A percentile compares a stretch with the other conserved stretches of the same genome.
Evolutionary conservation across 352 stramenopile species (phyloP).

Genomic region (Phytophthora pistaciae): DNA sequence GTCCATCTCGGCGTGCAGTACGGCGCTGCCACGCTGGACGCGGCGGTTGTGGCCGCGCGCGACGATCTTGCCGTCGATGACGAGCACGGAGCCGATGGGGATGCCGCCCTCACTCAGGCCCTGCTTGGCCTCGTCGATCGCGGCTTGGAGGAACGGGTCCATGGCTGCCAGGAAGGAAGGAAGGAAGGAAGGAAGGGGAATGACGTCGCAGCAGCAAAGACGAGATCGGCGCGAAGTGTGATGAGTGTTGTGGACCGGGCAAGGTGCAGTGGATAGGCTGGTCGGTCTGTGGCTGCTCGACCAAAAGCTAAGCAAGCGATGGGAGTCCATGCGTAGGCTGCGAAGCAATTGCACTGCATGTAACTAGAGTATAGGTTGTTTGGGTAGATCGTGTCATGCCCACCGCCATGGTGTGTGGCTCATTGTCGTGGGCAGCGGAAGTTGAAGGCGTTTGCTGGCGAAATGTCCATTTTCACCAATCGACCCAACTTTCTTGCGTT

Average conservation of each 20-base stretch:
- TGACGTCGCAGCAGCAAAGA: constrained; percentile 21
- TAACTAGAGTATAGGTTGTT: too few species aligned
- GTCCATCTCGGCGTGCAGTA: constrained; percentile 56
- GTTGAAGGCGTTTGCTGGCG: too few species aligned
- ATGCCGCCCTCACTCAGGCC: constrained; percentile 42
- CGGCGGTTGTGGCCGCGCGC: constrained; percentile 48
- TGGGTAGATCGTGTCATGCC: too few species aligned
- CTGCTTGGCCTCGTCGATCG: constrained; percentile 38
- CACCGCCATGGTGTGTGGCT: too few species aligned
- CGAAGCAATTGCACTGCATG: too few species aligned
- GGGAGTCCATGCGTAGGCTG: too few species aligned
- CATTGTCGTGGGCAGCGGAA: too few species aligned
- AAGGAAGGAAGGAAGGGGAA: constrained; percentile 1
- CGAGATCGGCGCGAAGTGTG: constrained; percentile 5
- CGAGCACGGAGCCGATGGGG: constrained; percentile 50
- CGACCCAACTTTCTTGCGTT: not conserved
- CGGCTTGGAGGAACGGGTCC: constrained; percentile 43
- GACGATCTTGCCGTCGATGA: constrained; percentile 43
- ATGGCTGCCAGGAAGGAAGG: constrained; percentile 11
- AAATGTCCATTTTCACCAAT: constrained; percentile 1
- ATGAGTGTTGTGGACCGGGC: constrained; percentile 20
- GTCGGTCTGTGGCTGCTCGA: too few species aligned
- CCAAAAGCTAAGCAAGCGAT: too few species aligned
- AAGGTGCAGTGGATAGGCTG: not conserved
- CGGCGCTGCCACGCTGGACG: constrained; percentile 45